Evolutionary conservation across 305 asterid genomes (phyloP), one percentile per base, ranked within the genome.

Genomic region (Solanum hybrid): DNA sequence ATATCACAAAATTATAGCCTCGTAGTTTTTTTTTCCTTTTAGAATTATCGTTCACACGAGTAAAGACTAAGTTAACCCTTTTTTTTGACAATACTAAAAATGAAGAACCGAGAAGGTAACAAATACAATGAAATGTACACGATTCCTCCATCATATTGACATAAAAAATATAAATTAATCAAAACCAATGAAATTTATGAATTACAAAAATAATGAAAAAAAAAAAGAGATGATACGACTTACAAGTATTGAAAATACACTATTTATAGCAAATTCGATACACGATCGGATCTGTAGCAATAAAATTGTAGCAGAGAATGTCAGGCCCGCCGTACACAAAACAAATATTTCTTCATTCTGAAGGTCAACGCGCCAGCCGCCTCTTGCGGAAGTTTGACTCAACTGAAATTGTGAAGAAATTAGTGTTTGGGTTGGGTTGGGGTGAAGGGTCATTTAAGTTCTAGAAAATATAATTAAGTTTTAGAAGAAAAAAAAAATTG

Each of bases 191-290:
- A 57, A 20, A n/a, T 24, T 68, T 10, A 3, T 17, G n/a, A n/a
- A 57, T 57, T 7, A 57, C 10, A 51, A 51, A 15, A 51, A 1
- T 51, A 15, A 15, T 20, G 1, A 0, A 2, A 17, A 57, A 57
- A 57, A 17, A 32, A 0, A 32, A 51, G 1, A 45, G 5, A 17
- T 57, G 0, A 57, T 7, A 20, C 1, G 0, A 57, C 0, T 20
- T 17, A 57, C 1, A 1, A 57, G 4, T 57, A 57, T 57, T 20
- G 0, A 57, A 57, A 57, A 20, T 57, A 20, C 24, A 57, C 68
- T 6, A 57, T 1, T 57, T 57, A 6, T 17, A 57, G 1, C n/a
- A 1, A 15, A 51, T 51, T 51, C 1, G n/a, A 57, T 6, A 6
- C 9, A 51, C 15, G 17, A 41, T 37, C 37, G 37, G 7, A 37